Conservation (phyloP, 345 rosid genomes). For the Acer negundo region DNA sequence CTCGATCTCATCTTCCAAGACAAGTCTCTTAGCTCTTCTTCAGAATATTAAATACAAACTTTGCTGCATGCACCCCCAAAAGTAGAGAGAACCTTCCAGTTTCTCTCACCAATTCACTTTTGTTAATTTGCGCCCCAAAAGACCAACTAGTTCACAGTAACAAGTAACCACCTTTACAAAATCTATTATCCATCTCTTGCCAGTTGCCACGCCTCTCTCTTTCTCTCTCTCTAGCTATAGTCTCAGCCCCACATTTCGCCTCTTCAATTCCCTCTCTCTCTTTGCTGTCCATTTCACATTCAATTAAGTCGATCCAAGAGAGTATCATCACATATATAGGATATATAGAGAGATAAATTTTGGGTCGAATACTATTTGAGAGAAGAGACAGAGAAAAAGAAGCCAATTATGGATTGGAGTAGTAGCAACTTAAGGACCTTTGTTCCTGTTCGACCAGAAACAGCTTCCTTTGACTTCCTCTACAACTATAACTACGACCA, state of each 20-base stretch:
- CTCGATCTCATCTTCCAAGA: conserved; percentile 15
- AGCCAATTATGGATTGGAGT: conserved; percentile 60
- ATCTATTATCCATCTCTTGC: conserved; percentile 21
- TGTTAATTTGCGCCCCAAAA: conserved; percentile 41
- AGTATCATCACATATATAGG: background rate
- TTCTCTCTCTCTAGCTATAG: background rate
- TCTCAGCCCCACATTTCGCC: background rate
- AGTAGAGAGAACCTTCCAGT: conserved; percentile 24
- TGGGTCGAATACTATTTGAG: background rate
- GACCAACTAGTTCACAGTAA: conserved; percentile 10
- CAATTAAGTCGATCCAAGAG: background rate
- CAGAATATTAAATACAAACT: conserved; percentile 28
- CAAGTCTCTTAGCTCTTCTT: conserved; percentile 19
- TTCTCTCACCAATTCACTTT: conserved; percentile 9
- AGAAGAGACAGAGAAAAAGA: conserved; percentile 12
- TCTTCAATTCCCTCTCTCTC: background rate
- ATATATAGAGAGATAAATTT: background rate
- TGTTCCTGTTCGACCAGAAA: conserved; percentile 45
- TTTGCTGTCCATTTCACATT: conserved; percentile 5
- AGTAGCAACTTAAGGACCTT: conserved; percentile 42
- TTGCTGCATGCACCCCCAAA: conserved; percentile 59
- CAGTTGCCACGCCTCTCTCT: conserved; percentile 35
- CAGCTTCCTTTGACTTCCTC: conserved; percentile 58
- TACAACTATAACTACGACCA: conserved; percentile 62
- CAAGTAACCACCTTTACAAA: conserved; percentile 18